Base-by-base conservation (phyloP, 805 yeast genomes). In the Candida pseudofarinosa region DNA sequence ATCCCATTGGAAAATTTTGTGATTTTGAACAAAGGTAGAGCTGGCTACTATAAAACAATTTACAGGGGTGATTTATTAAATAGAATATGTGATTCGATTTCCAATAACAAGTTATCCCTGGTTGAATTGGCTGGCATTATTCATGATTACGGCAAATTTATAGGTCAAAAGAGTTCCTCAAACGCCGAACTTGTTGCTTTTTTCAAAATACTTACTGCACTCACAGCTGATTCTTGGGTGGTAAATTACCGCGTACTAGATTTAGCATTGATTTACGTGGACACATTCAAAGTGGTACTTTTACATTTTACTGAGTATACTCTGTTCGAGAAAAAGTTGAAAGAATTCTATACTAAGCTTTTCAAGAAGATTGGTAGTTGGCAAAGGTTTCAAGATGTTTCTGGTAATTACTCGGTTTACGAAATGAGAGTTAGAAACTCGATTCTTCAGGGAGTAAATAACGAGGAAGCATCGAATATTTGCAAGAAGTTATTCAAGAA, bases 11-110 rank as follows among this genome's bases (percentile, higher is more conserved):
- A 58, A 1, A 60, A 61, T 26, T 60, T 74, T 23, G 52, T 77
- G 8, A 56, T 63, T 15, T 47, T 76, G 19, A 80, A 80, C 51
- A 56, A 72, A 16, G 68, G 71, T 44, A 64, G 67, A 48, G 54
- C 68, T 17, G 81, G 79, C 1, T 65, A 77, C 47, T 75, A 71
- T 48, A 69, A 74, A 40, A 75, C 75, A 0, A 66, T 74, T 8
- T 83, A 82, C 49, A 65, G 67, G 3, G 43, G 50, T 3, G 54
- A 50, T 2, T 35, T 56, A 19, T 4, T 58, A 26, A 36, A 53
- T 1, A 46, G 49, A 10, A 53, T 73, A n/a, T 52, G 62, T 1
- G 19, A 35, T 2, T 52, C 54, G 19, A 44, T 49, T 19, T 32
- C n/a, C 13, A n/a, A 35, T 12, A 50, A 53, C 26, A 46, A 45